A percentile compares a stretch with the other conserved stretches of the same genome.
These are phyloP conservation scores for Boletus insuetus DNA, from an alignment of 768 basidiomycete species.

Conservation along the genomic window DNA sequence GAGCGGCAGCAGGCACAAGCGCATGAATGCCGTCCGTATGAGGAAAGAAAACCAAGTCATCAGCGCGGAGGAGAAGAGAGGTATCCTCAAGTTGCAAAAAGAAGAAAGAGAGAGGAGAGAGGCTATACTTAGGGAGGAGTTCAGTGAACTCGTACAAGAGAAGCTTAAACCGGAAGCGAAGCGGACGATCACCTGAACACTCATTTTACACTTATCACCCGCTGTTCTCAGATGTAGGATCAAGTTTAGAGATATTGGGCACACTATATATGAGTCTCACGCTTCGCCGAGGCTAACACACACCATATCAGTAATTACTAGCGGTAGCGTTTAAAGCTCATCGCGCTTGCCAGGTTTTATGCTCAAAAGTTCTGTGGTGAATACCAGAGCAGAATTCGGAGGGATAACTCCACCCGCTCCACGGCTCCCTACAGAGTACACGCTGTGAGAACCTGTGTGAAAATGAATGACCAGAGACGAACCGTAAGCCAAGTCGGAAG, in stretches of 20 bases:
- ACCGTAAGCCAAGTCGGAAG: slow-evolving; percentile 81
- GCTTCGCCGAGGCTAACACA: not conserved
- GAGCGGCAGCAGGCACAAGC: slow-evolving; percentile 90
- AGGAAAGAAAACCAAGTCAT: slow-evolving; percentile 99
- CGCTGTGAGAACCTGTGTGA: not conserved
- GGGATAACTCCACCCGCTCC: slow-evolving; percentile 81
- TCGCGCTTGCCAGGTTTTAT: slow-evolving; percentile 49
- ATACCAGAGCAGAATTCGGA: slow-evolving; percentile 73
- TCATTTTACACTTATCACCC: not conserved
- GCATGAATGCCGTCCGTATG: slow-evolving; percentile 99
- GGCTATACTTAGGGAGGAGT: slow-evolving; percentile 84
- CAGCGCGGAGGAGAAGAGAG: slow-evolving; percentile 96
- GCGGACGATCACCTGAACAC: slow-evolving; percentile 9
- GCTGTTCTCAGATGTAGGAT: not conserved
- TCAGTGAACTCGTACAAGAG: slow-evolving; percentile 78
- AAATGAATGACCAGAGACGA: slow-evolving; percentile 26
- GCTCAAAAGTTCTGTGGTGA: slow-evolving; percentile 80
- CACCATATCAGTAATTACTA: not conserved
- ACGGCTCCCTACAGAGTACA: slow-evolving; percentile 50
- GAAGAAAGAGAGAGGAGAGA: slow-evolving; percentile 94
- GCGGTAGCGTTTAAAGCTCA: slow-evolving; percentile 46
- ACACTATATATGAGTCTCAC: not conserved
- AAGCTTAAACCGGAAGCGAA: slow-evolving; percentile 53
- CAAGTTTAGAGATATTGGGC: not conserved
- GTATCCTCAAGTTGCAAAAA: slow-evolving; percentile 89